A percentile compares a stretch with the other conserved stretches of the same genome.
These are phyloP conservation scores for Ophiostoma sp. DNA, from an alignment of 2,329 filamentous ascomycete species.

Conservation along the genomic window DNA sequence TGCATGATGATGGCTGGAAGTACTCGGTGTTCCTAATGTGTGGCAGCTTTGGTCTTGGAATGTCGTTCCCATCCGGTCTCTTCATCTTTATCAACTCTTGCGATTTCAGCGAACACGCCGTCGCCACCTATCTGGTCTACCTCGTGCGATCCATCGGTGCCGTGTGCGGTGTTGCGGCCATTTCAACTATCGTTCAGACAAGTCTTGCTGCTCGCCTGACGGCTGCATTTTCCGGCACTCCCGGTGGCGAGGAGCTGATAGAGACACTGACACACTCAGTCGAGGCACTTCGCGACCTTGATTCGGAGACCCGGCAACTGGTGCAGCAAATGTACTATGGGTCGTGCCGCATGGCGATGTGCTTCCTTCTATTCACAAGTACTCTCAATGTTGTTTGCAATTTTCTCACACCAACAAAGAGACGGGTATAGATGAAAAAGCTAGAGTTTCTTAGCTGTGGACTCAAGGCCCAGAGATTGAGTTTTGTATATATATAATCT, in stretches of 20 bases:
- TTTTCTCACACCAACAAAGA: slow-evolving; percentile 4
- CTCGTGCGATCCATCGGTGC: slow-evolving; percentile 22
- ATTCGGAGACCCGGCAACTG: slow-evolving; percentile 3
- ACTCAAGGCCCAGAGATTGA: too few species aligned
- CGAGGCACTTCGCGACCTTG: slow-evolving; percentile 21
- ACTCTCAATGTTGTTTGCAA: slow-evolving; percentile 17
- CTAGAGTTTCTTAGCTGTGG: not conserved
- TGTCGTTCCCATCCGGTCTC: slow-evolving; percentile 22
- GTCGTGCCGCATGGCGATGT: slow-evolving; percentile 23
- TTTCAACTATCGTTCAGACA: slow-evolving; percentile 23
- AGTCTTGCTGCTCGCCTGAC: slow-evolving; percentile 5
- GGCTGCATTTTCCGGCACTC: slow-evolving; percentile 14
- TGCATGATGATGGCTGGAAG: slow-evolving; percentile 48
- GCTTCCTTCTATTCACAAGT: slow-evolving; percentile 20
- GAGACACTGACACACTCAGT: slow-evolving; percentile 22
- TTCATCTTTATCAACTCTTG: not conserved
- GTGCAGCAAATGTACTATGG: slow-evolving; percentile 23
- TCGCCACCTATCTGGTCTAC: slow-evolving; percentile 22
- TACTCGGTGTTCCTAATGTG: slow-evolving; percentile 35
- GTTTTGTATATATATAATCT: not conserved
- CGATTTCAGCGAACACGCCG: slow-evolving; percentile 21
- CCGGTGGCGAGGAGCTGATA: slow-evolving; percentile 19
- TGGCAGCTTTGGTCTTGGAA: slow-evolving; percentile 26
- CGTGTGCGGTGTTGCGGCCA: slow-evolving; percentile 23
- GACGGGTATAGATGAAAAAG: not conserved